These are phyloP conservation scores for Sphaerostilbella broomeana DNA, from an alignment of 2,329 filamentous ascomycete species.

Conservation along the genomic window DNA sequence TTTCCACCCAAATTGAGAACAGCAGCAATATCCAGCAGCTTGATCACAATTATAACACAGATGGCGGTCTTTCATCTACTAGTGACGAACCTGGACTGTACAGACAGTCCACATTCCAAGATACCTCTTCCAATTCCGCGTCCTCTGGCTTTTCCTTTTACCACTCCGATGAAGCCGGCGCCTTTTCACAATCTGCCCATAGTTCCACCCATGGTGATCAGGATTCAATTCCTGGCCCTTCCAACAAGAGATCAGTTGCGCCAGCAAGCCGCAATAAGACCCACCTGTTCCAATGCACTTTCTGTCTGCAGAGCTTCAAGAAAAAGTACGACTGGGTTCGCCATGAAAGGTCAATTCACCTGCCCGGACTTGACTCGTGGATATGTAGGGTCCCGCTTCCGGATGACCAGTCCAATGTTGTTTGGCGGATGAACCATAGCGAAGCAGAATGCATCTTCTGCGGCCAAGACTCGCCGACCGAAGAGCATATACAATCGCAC, in stretches of 20 bases:
- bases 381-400: constrained; percentile 41
- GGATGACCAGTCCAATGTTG: constrained; percentile 33
- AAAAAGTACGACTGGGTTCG: constrained; percentile 38
- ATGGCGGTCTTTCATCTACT: constrained; percentile 26
- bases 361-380: constrained; percentile 37
- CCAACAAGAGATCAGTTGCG: constrained; percentile 14
- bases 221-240: constrained; percentile 15
- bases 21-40: not conserved
- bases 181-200: constrained; percentile 18
- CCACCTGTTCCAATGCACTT: constrained; percentile 31
- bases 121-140: constrained; percentile 22
- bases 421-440: constrained; percentile 42
- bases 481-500: constrained; percentile 33
- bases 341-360: constrained; percentile 45
- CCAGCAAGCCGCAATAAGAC: constrained; percentile 15
- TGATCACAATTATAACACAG: constrained; percentile 12
- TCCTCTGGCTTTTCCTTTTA: constrained; percentile 23
- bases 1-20: not conserved
- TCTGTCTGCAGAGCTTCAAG: constrained; percentile 32
- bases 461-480: constrained; percentile 26
- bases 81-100: constrained; percentile 26
- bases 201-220: constrained; percentile 4
- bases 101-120: constrained; percentile 14
- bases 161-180: constrained; percentile 5
- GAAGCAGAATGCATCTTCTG: constrained; percentile 36